Evolutionary conservation across 495 filamentous ascomycete genomes (phyloP), one percentile per base, ranked within the genome.

Genomic region (Entonaema liquescens): DNA sequence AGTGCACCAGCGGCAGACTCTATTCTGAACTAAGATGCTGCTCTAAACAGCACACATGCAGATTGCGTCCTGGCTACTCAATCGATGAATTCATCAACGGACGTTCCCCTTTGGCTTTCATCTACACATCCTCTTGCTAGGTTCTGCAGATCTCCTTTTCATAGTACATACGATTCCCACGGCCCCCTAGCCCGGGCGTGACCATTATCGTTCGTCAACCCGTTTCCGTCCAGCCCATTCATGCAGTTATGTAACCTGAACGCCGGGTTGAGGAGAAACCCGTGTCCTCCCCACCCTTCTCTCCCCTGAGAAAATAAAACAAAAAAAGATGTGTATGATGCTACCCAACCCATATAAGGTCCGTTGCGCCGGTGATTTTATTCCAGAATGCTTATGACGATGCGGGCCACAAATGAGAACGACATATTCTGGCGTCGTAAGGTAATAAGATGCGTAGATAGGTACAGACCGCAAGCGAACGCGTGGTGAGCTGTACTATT

Each of bases 231-330:
- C 65, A 58, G 42, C 68, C 54, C 58, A 62, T 44, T 67, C 68
- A 77, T 77, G 75, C 75, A 75, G 19, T 53, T 59, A 68, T 47
- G 23, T 47, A 69, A 68, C 72, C 75, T 59, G 52, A 77, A 77
- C 75, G 72, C 75, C 75, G 53, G 61, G 72, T 61, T 59, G n/a
- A 52, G 62, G 69, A 64, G 55, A 75, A 66, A 29, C 63, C 56
- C 67, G 31, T 68, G 62, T 59, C 64, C 68, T 64, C 70, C 53
- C 31, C 60, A 52, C 56, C 42, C 21, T 65, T 23, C 52, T 65
- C 35, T 54, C 13, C 53, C 67, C 53, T 21, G 11, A 29, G 52
- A 52, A 71, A 62, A 57, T 2, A 47, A 17, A 29, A 36, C 33
- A 67, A 53, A 54, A 57, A 50, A 59, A 50, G 62, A 67, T 72